Conservation (phyloP, 768 basidiomycete species). For the Gelatoporia subvermispora region DNA sequence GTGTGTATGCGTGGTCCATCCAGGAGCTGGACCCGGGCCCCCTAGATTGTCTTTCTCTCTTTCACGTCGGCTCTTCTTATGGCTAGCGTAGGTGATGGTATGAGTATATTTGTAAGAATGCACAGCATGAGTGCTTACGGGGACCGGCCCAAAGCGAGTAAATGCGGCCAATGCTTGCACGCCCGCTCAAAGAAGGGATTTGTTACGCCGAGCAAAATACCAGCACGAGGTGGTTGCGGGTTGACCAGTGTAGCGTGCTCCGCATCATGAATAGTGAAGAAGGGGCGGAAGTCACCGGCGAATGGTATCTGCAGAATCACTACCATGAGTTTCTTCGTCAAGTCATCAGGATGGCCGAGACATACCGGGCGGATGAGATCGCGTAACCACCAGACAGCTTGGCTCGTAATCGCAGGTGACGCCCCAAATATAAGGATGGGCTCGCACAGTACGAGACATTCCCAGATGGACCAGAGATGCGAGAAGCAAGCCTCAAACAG, state of each 20-base stretch:
- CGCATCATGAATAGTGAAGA: slow-evolving; percentile 94
- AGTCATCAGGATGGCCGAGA: slow-evolving; percentile 1
- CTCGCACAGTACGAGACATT: slow-evolving; percentile 87
- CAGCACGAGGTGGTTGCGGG: slow-evolving; percentile 72
- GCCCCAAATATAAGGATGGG: slow-evolving; percentile 81
- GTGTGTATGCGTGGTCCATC: slow-evolving; percentile 77
- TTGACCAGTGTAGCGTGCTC: slow-evolving; percentile 76
- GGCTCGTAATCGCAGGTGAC: slow-evolving; percentile 77
- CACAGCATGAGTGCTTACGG: slow-evolving; percentile 32
- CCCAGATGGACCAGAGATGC: slow-evolving; percentile 86
- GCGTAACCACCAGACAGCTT: slow-evolving; percentile 88
- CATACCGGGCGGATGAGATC: slow-evolving; percentile 81
- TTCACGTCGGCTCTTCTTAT: neutral
- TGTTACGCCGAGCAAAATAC: slow-evolving; percentile 77
- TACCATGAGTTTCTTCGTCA: neutral
- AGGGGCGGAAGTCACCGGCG: slow-evolving; percentile 83
- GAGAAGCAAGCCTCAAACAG: slow-evolving; percentile 62
- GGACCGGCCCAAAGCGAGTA: slow-evolving; percentile 60
- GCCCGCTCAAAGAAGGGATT: slow-evolving; percentile 82
- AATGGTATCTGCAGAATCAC: slow-evolving; percentile 60
- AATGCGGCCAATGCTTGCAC: slow-evolving; percentile 83
- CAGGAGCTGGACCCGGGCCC: slow-evolving; percentile 49
- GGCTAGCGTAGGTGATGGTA: neutral
- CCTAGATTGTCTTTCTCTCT: slow-evolving; percentile 1
- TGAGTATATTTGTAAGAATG: neutral